phyloP scores from a whole-genome alignment of 1,139 yeast genomes.

The Candida glucosophila region DNA sequence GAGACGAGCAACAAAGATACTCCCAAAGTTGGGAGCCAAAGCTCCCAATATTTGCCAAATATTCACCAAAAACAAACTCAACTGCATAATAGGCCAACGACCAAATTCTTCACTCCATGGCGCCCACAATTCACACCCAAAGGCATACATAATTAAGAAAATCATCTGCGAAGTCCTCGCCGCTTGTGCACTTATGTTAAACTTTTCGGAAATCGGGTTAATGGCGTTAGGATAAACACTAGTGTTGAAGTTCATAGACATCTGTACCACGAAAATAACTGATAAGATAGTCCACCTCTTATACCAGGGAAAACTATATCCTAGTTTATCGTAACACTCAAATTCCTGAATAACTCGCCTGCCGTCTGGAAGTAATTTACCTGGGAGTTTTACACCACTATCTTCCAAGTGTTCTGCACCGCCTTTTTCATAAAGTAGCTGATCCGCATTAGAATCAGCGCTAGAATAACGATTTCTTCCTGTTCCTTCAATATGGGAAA shows the following conservation, averaged over 20 bases:
- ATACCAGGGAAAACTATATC: conserved; percentile 16
- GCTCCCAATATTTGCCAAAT: conserved; percentile 29
- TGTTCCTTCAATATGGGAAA: no score
- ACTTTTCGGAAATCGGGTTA: conserved; percentile 17
- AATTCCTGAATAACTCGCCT: conserved; percentile 19
- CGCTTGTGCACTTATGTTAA: conserved; percentile 17
- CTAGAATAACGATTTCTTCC: no score
- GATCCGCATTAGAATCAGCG: no score
- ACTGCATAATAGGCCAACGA: conserved; percentile 27
- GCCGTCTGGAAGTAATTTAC: conserved; percentile 10
- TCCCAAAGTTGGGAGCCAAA: conserved; percentile 23
- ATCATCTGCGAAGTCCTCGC: conserved; percentile 26
- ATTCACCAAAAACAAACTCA: conserved; percentile 22
- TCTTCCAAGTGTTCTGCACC: no score
- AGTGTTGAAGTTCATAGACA: conserved; percentile 31
- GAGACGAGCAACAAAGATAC: conserved; percentile 19
- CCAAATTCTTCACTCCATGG: conserved; percentile 34
- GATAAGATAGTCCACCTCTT: conserved; percentile 26
- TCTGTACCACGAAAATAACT: conserved; percentile 25
- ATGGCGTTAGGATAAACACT: conserved; percentile 24
- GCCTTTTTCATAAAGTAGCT: no score
- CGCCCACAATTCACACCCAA: conserved; percentile 34
- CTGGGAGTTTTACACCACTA: no score
- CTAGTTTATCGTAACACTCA: conserved; percentile 24
- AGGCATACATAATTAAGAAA: conserved; percentile 26